Evolutionary conservation across 768 basidiomycete species (phyloP).

Genomic region (Kwoniella europaea): DNA sequence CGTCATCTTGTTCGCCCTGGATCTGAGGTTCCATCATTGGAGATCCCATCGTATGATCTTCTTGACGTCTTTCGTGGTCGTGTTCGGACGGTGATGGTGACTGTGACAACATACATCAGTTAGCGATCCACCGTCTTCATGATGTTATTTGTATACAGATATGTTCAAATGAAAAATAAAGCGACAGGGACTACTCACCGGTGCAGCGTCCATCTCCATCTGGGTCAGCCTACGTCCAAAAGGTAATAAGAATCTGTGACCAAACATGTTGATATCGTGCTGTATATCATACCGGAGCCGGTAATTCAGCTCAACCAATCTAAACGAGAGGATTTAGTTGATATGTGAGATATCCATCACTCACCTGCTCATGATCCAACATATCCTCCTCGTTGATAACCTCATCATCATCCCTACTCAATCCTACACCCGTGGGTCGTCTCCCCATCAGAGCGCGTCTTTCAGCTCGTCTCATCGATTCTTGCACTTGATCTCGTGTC

Average conservation of each 20-base stretch:
- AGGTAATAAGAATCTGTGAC: constrained; percentile 49
- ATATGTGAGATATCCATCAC: constrained; percentile 6
- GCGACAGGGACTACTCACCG: constrained; percentile 27
- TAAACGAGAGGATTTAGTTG: neutral
- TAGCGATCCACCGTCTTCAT: neutral
- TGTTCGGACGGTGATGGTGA: constrained; percentile 46
- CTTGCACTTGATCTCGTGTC: neutral
- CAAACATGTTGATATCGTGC: constrained; percentile 47
- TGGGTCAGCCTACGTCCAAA: constrained; percentile 46
- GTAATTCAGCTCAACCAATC: too few relatives aligned
- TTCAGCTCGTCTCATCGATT: constrained; percentile 22
- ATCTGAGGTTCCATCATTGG: constrained; percentile 14
- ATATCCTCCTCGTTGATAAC: constrained; percentile 41
- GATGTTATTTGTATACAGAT: neutral
- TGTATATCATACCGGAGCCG: neutral
- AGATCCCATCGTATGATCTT: constrained; percentile 38
- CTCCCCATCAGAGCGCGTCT: constrained; percentile 41
- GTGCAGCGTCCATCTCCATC: constrained; percentile 49
- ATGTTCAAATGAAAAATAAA: neutral
- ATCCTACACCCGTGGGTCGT: constrained; percentile 35
- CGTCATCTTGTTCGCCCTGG: constrained; percentile 12
- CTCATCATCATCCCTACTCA: constrained; percentile 41
- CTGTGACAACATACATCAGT: neutral
- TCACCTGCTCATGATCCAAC: constrained; percentile 49
- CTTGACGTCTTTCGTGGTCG: constrained; percentile 47